Evolutionary conservation across 495 filamentous ascomycete genomes (phyloP), one percentile per base, ranked within the genome.

Genomic region (Durotheca rogersii): DNA sequence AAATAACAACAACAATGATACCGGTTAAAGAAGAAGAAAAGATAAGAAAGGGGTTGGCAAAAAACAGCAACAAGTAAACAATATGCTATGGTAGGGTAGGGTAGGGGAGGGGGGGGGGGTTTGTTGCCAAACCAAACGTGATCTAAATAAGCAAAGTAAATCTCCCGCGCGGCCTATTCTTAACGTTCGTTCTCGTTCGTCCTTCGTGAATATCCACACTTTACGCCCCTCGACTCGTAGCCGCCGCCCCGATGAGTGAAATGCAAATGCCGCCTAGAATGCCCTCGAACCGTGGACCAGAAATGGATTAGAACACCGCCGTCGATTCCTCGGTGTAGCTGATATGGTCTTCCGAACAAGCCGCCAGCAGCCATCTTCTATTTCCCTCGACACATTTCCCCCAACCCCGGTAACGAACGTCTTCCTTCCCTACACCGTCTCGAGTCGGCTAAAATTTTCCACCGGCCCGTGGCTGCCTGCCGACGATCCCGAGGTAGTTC

Each of bases 291-390:
- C 55, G 50, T 53, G 17, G 41, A 50, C 30, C 50, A 31, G 45
- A 53, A 53, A 45, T 45, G 39, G 44, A 58, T 58, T 50, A 44
- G 29, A 53, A 53, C 34, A 52, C 49, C 55, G 48, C 32, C 23
- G 43, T 21, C 30, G 49, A 39, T 35, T 44, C 48, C 39, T 44
- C 21, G 18, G 10, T 12, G 10, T 35, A 45, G 41, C n/a, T 15
- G 39, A 53, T 53, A 37, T 37, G 30, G 45, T 40, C 20, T 15
- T 44, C 32, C 42, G 23, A 41, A 39, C 23, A 35, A 50, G 56
- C 56, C 50, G 56, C 56, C 56, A 54, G 56, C 56, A 54, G 56
- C 56, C 50, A 46, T 59, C n/a, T n/a, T n/a, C 50, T 53, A 59
- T 42, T 53, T 53, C 32, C 34, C 50, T n/a, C 31, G 25, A 29